These are phyloP conservation scores for Cercospora citrullina DNA, from an alignment of 2,329 filamentous ascomycete genomes.

Conservation along the genomic window DNA sequence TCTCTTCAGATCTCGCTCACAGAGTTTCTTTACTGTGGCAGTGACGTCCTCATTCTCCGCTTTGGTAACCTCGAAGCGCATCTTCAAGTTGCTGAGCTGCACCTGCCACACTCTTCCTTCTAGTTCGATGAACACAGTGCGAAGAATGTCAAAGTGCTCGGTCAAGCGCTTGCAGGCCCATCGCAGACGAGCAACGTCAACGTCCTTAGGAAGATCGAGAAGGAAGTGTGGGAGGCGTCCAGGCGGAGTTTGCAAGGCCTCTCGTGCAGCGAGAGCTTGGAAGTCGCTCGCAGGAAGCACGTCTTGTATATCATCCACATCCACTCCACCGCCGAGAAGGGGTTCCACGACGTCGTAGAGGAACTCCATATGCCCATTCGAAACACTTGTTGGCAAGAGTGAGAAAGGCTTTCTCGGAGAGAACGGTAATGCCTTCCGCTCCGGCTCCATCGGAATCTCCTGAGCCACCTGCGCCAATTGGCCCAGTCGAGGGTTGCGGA, in stretches of 20 bases:
- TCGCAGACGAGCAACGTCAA: conserved; percentile 28
- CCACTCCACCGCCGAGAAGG: background rate
- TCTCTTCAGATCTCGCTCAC: background rate
- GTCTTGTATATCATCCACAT: conserved; percentile 21
- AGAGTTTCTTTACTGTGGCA: background rate
- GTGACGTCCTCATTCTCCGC: background rate
- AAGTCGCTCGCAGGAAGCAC: conserved; percentile 30
- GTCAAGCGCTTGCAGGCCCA: conserved; percentile 24
- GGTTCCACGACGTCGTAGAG: conserved; percentile 7
- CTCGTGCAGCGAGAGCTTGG: conserved; percentile 26
- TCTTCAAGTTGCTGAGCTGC: conserved; percentile 42
- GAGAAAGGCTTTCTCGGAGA: conserved; percentile 11
- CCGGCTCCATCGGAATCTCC: background rate
- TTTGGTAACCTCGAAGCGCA: conserved; percentile 30
- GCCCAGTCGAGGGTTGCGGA: conserved; percentile 36
- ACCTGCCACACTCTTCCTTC: conserved; percentile 48
- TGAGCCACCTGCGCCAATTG: conserved; percentile 26
- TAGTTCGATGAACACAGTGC: conserved; percentile 55
- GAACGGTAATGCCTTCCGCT: background rate
- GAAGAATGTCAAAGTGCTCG: conserved; percentile 49
- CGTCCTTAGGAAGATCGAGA: conserved; percentile 25
- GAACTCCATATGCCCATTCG: conserved; percentile 1
- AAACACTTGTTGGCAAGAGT: background rate
- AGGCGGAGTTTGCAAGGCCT: conserved; percentile 17
- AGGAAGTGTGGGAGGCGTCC: conserved; percentile 28